Conservation (phyloP, 371 early-diverging fungal species). For the Circinella minor region DNA sequence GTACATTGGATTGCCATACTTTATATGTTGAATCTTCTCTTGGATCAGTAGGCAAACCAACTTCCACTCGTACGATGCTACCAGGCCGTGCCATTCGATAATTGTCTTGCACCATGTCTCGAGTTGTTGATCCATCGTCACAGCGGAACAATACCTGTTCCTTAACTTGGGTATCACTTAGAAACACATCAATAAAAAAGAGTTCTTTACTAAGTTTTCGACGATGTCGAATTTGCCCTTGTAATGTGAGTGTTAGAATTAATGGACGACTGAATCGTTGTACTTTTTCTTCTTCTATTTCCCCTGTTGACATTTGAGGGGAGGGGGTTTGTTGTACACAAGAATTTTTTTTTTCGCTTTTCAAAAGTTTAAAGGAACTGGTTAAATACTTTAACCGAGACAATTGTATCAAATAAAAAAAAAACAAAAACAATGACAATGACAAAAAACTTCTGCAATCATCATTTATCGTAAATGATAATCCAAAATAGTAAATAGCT, state of each 20-base stretch:
- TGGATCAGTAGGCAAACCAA: slow-evolving; percentile 38
- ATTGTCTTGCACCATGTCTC: slow-evolving; percentile 32
- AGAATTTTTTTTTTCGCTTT: too few relatives aligned
- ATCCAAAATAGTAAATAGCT: too few relatives aligned
- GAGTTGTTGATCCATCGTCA: slow-evolving; percentile 43
- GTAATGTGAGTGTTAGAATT: slow-evolving; percentile 4
- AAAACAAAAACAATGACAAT: too few relatives aligned
- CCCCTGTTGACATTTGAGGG: neutral
- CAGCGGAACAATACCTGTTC: slow-evolving; percentile 53
- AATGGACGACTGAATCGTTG: slow-evolving; percentile 14
- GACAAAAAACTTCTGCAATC: too few relatives aligned
- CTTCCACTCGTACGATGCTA: slow-evolving; percentile 30
- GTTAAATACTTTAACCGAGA: too few relatives aligned
- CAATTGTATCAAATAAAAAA: too few relatives aligned
- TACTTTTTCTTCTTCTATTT: neutral
- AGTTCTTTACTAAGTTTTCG: slow-evolving; percentile 47
- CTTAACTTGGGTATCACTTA: slow-evolving; percentile 26
- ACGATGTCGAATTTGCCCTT: slow-evolving; percentile 53
- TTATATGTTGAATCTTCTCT: slow-evolving; percentile 38
- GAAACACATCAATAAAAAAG: slow-evolving; percentile 58
- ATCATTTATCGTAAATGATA: too few relatives aligned
- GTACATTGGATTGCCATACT: slow-evolving; percentile 48
- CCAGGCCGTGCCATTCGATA: slow-evolving; percentile 42
- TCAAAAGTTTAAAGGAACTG: too few relatives aligned
- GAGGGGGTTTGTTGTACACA: neutral